phyloP scores from a whole-genome alignment of 2,329 filamentous ascomycete genomes.

The Lachnellula suecica region DNA sequence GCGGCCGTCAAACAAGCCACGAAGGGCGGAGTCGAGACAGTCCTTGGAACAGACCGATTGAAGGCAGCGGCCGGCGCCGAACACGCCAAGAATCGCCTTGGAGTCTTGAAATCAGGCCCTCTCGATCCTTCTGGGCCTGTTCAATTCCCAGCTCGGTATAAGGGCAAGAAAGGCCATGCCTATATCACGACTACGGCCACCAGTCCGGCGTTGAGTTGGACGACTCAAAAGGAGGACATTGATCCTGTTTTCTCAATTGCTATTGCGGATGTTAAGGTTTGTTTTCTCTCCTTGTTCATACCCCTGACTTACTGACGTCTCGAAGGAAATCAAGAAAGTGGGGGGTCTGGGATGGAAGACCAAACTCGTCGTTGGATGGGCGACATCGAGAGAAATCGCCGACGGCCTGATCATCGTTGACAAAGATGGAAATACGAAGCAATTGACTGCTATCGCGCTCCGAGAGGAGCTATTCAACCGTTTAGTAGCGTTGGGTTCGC shows the following conservation, averaged over 20 bases:
- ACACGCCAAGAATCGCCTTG: slow-evolving; percentile 68
- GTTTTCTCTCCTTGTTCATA: not conserved
- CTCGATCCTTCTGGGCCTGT: slow-evolving; percentile 62
- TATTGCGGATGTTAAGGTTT: slow-evolving; percentile 39
- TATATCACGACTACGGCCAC: slow-evolving; percentile 61
- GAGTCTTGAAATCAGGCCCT: slow-evolving; percentile 55
- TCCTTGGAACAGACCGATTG: slow-evolving; percentile 65
- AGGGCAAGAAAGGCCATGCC: slow-evolving; percentile 69
- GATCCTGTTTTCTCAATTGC: slow-evolving; percentile 69
- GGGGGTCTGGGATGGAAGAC: slow-evolving; percentile 84
- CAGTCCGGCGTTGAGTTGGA: slow-evolving; percentile 60
- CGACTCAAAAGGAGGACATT: slow-evolving; percentile 37
- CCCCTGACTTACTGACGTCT: not conserved
- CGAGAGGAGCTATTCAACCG: slow-evolving; percentile 82
- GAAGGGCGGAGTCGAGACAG: slow-evolving; percentile 70
- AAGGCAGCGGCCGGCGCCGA: slow-evolving; percentile 56
- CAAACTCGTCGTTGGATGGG: slow-evolving; percentile 79
- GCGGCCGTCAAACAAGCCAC: slow-evolving; percentile 66
- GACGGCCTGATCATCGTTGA: slow-evolving; percentile 58
- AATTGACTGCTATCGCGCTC: slow-evolving; percentile 69
- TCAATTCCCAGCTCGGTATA: slow-evolving; percentile 71
- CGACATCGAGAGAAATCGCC: slow-evolving; percentile 68
- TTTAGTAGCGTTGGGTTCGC: slow-evolving; percentile 70
- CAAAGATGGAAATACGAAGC: slow-evolving; percentile 50
- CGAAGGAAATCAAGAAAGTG: slow-evolving; percentile 69